Percentiles rank a stretch among this genome's conserved stretches.
Evolutionary conservation across 495 filamentous ascomycete genomes (phyloP).

Genomic region (Lentithecium fluviatile): DNA sequence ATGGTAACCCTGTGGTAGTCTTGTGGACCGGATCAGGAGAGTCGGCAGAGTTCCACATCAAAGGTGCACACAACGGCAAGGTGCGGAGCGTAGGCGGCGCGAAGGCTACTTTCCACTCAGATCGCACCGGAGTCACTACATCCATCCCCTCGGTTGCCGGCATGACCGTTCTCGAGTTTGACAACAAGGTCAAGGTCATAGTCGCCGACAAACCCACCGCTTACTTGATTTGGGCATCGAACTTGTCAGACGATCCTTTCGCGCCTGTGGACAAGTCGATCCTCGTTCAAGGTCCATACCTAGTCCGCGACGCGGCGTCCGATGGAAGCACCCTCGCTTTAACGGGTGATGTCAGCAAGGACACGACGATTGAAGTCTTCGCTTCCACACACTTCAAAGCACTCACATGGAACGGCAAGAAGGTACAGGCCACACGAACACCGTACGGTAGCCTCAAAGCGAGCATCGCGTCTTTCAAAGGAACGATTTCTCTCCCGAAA

Average conservation of each 20-base stretch:
- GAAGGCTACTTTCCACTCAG: constrained; percentile 43
- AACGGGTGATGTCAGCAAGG: constrained; percentile 34
- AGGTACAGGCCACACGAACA: constrained; percentile 18
- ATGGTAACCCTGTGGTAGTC: constrained; percentile 50
- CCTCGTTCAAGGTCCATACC: constrained; percentile 39
- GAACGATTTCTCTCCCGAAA: constrained; percentile 22
- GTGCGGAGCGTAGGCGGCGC: constrained; percentile 42
- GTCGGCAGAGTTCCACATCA: constrained; percentile 55
- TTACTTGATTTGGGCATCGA: constrained; percentile 58
- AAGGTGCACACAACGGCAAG: constrained; percentile 47
- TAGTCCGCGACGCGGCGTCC: constrained; percentile 31
- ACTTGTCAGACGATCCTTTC: constrained; percentile 52
- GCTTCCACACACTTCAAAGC: constrained; percentile 15
- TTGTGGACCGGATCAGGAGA: constrained; percentile 57
- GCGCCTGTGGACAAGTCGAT: constrained; percentile 37
- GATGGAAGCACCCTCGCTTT: constrained; percentile 26
- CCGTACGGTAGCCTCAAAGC: constrained; percentile 37
- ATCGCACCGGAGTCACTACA: constrained; percentile 43
- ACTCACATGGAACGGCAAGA: constrained; percentile 38
- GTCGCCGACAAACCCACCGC: constrained; percentile 54
- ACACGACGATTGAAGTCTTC: constrained; percentile 37
- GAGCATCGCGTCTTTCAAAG: constrained; percentile 8
- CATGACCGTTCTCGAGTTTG: constrained; percentile 50
- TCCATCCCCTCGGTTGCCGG: constrained; percentile 50
- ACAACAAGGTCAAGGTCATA: constrained; percentile 48